Conservation (phyloP, 2,329 filamentous ascomycete genomes). For the Sclerotinia subarctica region DNA sequence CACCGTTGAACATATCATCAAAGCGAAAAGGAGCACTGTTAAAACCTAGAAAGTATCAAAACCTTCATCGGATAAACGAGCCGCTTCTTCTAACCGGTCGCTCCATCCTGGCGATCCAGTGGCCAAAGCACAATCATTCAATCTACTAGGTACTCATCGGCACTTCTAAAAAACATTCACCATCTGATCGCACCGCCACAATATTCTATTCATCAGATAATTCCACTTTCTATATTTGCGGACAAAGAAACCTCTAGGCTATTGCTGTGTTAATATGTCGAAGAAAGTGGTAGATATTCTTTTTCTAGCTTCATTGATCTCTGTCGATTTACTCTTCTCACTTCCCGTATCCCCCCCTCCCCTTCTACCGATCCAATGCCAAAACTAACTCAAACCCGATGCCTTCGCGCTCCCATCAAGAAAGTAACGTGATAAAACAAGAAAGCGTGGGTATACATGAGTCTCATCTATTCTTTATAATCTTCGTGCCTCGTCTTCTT, state of each 20-base stretch:
- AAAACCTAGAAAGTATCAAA: neutral
- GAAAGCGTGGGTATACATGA: constrained; percentile 21
- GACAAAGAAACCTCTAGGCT: neutral
- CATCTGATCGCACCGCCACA: neutral
- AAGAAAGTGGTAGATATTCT: neutral
- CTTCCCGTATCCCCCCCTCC: neutral
- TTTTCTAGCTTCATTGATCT: neutral
- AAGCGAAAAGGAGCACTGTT: neutral
- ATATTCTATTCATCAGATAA: neutral
- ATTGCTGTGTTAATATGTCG: neutral
- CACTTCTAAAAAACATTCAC: neutral
- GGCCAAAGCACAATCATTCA: neutral
- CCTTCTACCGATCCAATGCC: neutral
- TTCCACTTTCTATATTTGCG: neutral
- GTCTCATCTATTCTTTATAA: constrained; percentile 21
- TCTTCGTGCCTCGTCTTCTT: constrained; percentile 15
- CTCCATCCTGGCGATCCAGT: neutral
- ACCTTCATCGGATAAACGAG: neutral
- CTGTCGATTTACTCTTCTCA: neutral
- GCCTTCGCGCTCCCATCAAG: constrained; percentile 7
- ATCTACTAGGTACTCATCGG: neutral
- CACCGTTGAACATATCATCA: neutral
- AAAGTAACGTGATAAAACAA: constrained; percentile 3
- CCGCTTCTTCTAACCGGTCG: neutral
- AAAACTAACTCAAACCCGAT: neutral